These are phyloP conservation scores for Fusarium guadeloupense DNA, from an alignment of 2,329 filamentous ascomycete species.

Conservation along the genomic window DNA sequence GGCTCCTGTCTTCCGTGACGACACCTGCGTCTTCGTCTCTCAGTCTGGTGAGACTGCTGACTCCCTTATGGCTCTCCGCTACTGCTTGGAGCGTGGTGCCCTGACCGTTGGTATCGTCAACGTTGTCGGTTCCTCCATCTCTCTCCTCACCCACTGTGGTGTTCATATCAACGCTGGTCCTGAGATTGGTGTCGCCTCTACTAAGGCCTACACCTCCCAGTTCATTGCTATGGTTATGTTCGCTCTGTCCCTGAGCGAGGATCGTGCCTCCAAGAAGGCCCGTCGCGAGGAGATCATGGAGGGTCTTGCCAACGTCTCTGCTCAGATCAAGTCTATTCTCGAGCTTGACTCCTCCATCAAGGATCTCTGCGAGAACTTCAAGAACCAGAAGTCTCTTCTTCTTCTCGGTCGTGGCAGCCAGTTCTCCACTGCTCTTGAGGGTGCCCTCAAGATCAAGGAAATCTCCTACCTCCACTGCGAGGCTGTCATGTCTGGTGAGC, in stretches of 20 bases:
- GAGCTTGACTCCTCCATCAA: slow-evolving; percentile 95
- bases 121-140: slow-evolving; percentile 98
- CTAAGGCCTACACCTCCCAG: slow-evolving; percentile 99
- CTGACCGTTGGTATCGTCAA: slow-evolving; percentile 98
- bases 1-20: slow-evolving; percentile 98
- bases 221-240: slow-evolving; percentile 99
- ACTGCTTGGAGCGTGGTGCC: slow-evolving; percentile 97
- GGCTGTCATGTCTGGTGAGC: slow-evolving; percentile 99
- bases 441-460: slow-evolving; percentile 99
- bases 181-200: slow-evolving; percentile 98
- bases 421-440: slow-evolving; percentile 96
- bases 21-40: slow-evolving; percentile 98
- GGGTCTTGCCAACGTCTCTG: slow-evolving; percentile 85
- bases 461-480: slow-evolving; percentile 99
- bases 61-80: slow-evolving; percentile 94
- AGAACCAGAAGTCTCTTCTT: slow-evolving; percentile 95
- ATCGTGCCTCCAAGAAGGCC: slow-evolving; percentile 92
- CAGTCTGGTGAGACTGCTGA: slow-evolving; percentile 99
- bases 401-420: slow-evolving; percentile 94
- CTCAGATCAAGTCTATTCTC: slow-evolving; percentile 91
- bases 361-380: slow-evolving; percentile 90
- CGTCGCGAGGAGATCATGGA: slow-evolving; percentile 96
- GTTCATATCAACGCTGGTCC: slow-evolving; percentile 99
- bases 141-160: slow-evolving; percentile 98
- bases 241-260: slow-evolving; percentile 92